phyloP scores from a whole-genome alignment of 2,329 filamentous ascomycete species.

The Ceratocystiopsis sp. region DNA sequence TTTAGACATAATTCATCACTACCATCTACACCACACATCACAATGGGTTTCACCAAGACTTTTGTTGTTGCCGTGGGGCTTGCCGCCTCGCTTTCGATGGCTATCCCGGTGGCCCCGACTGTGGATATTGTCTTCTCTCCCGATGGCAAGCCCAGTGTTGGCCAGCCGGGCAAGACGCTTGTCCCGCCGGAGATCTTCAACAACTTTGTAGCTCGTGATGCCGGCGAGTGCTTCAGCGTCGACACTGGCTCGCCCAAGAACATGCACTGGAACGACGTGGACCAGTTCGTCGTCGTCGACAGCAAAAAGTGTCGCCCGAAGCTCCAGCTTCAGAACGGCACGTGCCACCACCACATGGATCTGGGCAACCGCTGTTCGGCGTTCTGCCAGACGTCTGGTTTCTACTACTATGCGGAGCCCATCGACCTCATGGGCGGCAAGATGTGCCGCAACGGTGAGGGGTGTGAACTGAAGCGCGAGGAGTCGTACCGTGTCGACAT shows the following conservation, averaged over 20 bases:
- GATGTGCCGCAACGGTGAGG: slow-evolving; percentile 6
- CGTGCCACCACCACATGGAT: slow-evolving; percentile 6
- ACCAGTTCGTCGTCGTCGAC: slow-evolving; percentile 7
- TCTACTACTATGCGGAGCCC: slow-evolving; percentile 2
- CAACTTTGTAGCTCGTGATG: not conserved
- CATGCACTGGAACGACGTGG: slow-evolving; percentile 6
- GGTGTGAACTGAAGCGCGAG: slow-evolving; percentile 4
- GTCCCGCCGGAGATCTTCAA: no score
- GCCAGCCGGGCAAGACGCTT: no score
- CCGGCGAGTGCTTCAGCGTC: slow-evolving; percentile 3
- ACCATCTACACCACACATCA: no score
- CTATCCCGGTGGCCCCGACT: no score
- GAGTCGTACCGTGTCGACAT: slow-evolving; percentile 4
- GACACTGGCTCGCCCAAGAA: slow-evolving; percentile 3
- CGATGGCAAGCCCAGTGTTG: no score
- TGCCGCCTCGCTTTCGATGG: no score
- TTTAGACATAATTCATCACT: no score
- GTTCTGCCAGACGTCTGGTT: slow-evolving; percentile 6
- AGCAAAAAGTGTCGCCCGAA: slow-evolving; percentile 1
- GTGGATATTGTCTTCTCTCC: no score
- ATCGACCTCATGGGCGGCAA: slow-evolving; percentile 5
- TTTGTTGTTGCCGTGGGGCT: no score
- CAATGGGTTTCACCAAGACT: no score
- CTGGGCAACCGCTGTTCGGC: slow-evolving; percentile 2
- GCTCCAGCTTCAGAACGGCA: slow-evolving; percentile 1